phyloP scores from a whole-genome alignment of 768 basidiomycete species.

The Collybiopsis confluens region DNA sequence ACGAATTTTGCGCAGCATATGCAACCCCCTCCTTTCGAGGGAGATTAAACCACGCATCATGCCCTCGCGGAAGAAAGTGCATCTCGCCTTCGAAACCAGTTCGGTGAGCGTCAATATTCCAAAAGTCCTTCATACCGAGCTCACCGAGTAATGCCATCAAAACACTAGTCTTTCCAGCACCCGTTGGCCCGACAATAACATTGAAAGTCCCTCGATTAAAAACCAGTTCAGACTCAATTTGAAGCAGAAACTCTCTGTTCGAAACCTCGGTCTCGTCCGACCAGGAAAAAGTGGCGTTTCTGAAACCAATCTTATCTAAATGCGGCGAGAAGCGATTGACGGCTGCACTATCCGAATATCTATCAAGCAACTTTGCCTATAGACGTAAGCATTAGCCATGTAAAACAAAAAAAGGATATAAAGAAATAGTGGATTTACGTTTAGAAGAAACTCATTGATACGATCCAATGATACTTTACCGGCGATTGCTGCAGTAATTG shows the following conservation, averaged over 20 bases:
- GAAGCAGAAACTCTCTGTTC: constrained; percentile 33
- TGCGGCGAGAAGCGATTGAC: not conserved
- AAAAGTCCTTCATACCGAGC: constrained; percentile 11
- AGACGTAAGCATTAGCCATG: constrained; percentile 14
- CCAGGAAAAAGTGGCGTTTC: constrained; percentile 38
- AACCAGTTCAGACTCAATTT: constrained; percentile 33
- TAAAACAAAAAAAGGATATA: too few relatives aligned
- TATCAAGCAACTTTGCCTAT: constrained; percentile 24
- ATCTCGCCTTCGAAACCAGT: constrained; percentile 28
- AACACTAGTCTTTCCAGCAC: constrained; percentile 37
- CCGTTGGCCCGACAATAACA: constrained; percentile 30
- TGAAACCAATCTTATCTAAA: constrained; percentile 26
- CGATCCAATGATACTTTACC: constrained; percentile 50
- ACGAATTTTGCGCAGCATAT: constrained; percentile 60
- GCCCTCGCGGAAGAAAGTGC: constrained; percentile 35
- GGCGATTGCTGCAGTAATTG: constrained; percentile 13
- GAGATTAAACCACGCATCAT: constrained; percentile 46
- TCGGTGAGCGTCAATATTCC: not conserved
- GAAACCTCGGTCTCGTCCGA: constrained; percentile 12
- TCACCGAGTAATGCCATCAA: constrained; percentile 45
- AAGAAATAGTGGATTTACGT: constrained; percentile 19
- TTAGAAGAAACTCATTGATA: constrained; percentile 41
- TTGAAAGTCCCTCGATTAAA: constrained; percentile 39
- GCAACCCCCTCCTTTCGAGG: constrained; percentile 53
- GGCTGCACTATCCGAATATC: constrained; percentile 13